Evolutionary conservation across 148 eudicot species (phyloP), one percentile per base, ranked within the genome.

Genomic region (Vaccinium macrocarpon): DNA sequence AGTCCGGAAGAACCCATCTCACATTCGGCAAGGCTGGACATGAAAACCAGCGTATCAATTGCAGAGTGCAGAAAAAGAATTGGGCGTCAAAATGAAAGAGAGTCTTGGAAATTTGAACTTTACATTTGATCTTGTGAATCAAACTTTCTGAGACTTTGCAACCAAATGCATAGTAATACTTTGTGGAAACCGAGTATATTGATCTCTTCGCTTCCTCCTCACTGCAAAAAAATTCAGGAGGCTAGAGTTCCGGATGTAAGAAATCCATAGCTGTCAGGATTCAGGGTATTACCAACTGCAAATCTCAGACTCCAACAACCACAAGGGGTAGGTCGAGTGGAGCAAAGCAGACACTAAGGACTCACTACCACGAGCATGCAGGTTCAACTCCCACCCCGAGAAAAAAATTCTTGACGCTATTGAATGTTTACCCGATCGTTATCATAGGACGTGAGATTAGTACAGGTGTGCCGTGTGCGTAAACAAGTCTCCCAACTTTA

Each of bases 111-210:
- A 32, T 13, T 74, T 86, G 87, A 74, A 68, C 32, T 13, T 61
- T 86, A 91, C 97, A 93, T 93, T 91, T 92, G 77, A 93, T 84
- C 61, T 88, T 87, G 85, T 85, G 79, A 53, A 91, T 86, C 70
- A 87, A 53, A 51, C 90, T 91, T 84, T 92, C 92, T 2, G 88
- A 78, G 38, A 92, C 84, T 78, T 88, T 81, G 84, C 95, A 93
- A 81, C 95, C 91, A 82, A 93, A 91, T 50, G 95, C 93, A 82
- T 87, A 92, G 79, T 93, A 93, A 83, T 90, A 91, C 84, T 64
- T 92, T 3, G 97, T 93, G 27, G 95, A 92, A 78, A 93, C 97
- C 3, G 95, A 92, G 88, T 93, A 93, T n/a, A 92, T 91, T 78
- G 93, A 90, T 90, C 84, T 92, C 88, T 90, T 90, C 42, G 97